Percentiles rank a stretch among this genome's conserved stretches.
Conservation (phyloP, 257 asterid species). For the Solanum chiquidenum region DNA sequence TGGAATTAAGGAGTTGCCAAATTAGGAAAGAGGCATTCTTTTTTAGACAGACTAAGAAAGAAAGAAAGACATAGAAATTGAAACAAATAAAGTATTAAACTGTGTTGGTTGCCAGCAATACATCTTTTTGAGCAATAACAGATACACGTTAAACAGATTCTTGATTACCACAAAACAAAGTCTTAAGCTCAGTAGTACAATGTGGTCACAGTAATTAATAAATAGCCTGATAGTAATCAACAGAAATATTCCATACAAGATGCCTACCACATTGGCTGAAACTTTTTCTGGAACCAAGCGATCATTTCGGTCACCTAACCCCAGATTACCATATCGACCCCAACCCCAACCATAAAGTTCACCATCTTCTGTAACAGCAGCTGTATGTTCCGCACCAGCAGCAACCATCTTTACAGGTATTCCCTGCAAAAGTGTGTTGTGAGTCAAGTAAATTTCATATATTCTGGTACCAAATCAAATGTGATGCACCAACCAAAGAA, state of each 20-base stretch:
- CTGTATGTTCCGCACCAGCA: constrained; percentile 99
- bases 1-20: not conserved
- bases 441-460: not conserved
- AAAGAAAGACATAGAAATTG: not conserved
- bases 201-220: not conserved
- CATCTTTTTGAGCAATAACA: not conserved
- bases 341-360: constrained; percentile 99
- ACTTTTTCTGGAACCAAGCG: constrained; percentile 79
- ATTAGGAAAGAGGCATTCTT: not conserved
- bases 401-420: constrained; percentile 86
- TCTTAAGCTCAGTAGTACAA: not conserved
- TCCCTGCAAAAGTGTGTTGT: constrained; percentile 36
- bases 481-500: not conserved
- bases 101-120: not conserved
- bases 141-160: not conserved
- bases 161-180: not conserved
- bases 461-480: not conserved
- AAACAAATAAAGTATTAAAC: not conserved
- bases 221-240: not conserved
- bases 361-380: constrained; percentile 96
- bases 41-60: not conserved
- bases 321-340: constrained; percentile 97
- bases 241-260: not conserved
- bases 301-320: constrained; percentile 88
- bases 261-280: constrained; percentile 49